These are phyloP conservation scores for Colletotrichum euphorbiae DNA, from an alignment of 2,329 filamentous ascomycete species.

Conservation along the genomic window DNA sequence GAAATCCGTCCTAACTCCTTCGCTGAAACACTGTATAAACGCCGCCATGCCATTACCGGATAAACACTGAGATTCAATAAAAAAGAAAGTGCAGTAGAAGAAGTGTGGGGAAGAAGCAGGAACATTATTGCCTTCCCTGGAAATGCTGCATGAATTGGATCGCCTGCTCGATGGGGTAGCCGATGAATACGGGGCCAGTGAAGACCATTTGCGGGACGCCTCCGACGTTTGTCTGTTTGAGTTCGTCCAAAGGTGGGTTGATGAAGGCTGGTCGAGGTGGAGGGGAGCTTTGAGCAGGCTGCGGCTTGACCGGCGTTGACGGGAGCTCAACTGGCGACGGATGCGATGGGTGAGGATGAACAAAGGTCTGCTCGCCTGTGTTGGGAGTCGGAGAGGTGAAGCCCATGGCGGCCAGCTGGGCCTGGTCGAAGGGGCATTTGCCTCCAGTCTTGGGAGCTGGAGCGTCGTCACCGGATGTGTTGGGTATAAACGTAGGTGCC, in stretches of 20 bases:
- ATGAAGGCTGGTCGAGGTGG: slow-evolving; percentile 63
- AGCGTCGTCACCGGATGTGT: slow-evolving; percentile 44
- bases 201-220: slow-evolving; percentile 79
- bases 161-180: slow-evolving; percentile 88
- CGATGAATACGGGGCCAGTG: slow-evolving; percentile 93
- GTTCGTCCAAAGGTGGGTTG: slow-evolving; percentile 52
- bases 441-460: slow-evolving; percentile 47
- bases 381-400: slow-evolving; percentile 29
- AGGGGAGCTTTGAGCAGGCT: slow-evolving; percentile 41
- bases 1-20: slow-evolving; percentile 28
- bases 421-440: slow-evolving; percentile 71
- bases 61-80: neutral
- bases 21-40: slow-evolving; percentile 28
- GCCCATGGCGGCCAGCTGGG: slow-evolving; percentile 55
- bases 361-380: slow-evolving; percentile 29
- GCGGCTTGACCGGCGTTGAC: slow-evolving; percentile 42
- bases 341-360: slow-evolving; percentile 18
- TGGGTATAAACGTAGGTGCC: slow-evolving; percentile 64
- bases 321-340: slow-evolving; percentile 40
- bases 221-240: slow-evolving; percentile 46
- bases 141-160: slow-evolving; percentile 77
- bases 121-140: slow-evolving; percentile 48
- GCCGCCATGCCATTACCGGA: neutral
- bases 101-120: neutral
- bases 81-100: slow-evolving; percentile 26